phyloP scores from a whole-genome alignment of 306 rosid genomes.

The Cajanus cajan region DNA sequence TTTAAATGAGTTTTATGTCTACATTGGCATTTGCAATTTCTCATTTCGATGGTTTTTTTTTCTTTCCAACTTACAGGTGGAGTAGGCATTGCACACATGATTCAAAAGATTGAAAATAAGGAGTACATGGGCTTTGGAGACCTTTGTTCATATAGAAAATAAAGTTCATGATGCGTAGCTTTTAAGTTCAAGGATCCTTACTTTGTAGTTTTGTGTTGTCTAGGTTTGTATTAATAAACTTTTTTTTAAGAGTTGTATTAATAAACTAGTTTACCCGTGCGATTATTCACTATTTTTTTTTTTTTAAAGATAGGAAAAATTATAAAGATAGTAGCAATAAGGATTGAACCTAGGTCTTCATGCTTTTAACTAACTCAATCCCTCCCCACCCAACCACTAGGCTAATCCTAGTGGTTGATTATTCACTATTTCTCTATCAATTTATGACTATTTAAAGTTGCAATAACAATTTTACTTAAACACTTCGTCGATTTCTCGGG shows the following conservation, averaged over 20 bases:
- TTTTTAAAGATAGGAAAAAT: no score
- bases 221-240: neutral
- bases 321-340: no score
- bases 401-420: no score
- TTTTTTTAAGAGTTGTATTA: neutral
- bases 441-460: no score
- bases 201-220: neutral
- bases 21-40: neutral
- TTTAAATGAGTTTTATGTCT: neutral
- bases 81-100: conserved; percentile 59
- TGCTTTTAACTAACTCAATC: no score
- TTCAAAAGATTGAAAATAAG: conserved; percentile 39
- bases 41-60: neutral
- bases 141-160: conserved; percentile 33
- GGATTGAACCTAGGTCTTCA: no score
- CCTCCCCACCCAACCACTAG: no score
- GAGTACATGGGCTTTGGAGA: conserved; percentile 69
- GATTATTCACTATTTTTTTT: neutral
- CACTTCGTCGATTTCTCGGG: no score
- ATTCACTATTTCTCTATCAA: neutral
- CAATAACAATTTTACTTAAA: no score
- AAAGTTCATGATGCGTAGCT: neutral
- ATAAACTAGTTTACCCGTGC: neutral
- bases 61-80: conserved; percentile 47
- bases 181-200: neutral